A percentile compares a stretch with the other conserved stretches of the same genome.
phyloP scores from a whole-genome alignment of 23 red algal genomes.

The Gracilaria gracilis region DNA sequence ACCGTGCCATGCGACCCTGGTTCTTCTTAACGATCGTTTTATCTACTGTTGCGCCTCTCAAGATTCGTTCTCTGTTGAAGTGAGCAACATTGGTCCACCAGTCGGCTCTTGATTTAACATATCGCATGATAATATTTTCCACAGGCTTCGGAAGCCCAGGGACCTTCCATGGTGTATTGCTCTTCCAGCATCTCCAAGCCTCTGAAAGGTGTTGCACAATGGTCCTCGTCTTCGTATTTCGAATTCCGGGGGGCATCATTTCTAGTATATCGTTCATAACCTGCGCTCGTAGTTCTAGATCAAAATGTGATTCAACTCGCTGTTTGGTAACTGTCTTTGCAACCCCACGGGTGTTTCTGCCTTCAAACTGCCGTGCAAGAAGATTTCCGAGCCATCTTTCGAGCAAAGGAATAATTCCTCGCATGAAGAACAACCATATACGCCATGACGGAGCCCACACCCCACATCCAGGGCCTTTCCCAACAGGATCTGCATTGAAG shows the following conservation, averaged over 20 bases:
- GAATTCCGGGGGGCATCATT: constrained; percentile 94
- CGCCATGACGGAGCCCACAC: constrained; percentile 97
- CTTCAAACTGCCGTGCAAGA: constrained; percentile 97
- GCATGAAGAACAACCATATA: constrained; percentile 94
- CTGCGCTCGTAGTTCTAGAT: constrained; percentile 87
- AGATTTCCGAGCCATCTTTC: constrained; percentile 98
- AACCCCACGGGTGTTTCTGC: constrained; percentile 78
- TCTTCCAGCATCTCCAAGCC: constrained; percentile 98
- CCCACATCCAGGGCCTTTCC: constrained; percentile 92
- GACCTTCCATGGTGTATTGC: constrained; percentile 96
- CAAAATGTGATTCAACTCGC: constrained; percentile 97
- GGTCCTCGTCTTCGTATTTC: constrained; percentile 70
- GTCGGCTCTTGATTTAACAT: constrained; percentile 95
- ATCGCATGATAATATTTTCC: constrained; percentile 90
- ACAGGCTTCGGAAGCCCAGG: constrained; percentile 86
- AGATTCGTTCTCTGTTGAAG: constrained; percentile 81
- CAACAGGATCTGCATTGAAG: constrained; percentile 91
- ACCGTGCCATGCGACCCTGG: constrained; percentile 90
- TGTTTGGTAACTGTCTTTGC: constrained; percentile 97
- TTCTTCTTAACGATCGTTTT: constrained; percentile 98
- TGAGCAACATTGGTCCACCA: constrained; percentile 96
- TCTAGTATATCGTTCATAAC: constrained; percentile 92
- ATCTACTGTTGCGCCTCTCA: constrained; percentile 92
- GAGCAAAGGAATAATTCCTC: constrained; percentile 95
- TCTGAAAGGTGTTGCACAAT: constrained; percentile 94